These are phyloP conservation scores for Mycosarcoma maydis DNA, from an alignment of 1,284 basidiomycete species.

Conservation along the genomic window DNA sequence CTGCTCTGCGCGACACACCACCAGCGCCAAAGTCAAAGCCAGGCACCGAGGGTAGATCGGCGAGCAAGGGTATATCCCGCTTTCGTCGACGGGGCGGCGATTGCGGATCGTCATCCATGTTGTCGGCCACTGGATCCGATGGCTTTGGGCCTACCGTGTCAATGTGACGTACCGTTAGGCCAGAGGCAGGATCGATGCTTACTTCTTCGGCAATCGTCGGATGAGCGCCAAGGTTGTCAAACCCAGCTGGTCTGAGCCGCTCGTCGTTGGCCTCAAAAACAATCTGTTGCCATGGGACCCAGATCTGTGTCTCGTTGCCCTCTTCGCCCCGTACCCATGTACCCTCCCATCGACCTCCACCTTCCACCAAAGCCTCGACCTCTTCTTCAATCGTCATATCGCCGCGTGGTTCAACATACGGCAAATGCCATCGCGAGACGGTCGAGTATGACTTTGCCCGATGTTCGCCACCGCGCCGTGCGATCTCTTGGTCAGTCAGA, in stretches of 20 bases:
- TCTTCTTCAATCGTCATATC: constrained; percentile 78
- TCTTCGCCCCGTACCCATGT: constrained; percentile 67
- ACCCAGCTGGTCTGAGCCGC: constrained; percentile 43
- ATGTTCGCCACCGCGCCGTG: constrained; percentile 68
- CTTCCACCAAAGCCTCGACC: constrained; percentile 92
- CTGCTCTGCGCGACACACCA: constrained; percentile 37
- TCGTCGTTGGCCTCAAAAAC: constrained; percentile 63
- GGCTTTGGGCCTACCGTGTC: constrained; percentile 65
- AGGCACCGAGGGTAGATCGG: constrained; percentile 57
- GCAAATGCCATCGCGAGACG: constrained; percentile 82
- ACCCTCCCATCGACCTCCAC: constrained; percentile 72
- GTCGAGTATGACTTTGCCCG: constrained; percentile 78
- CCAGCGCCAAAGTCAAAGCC: constrained; percentile 47
- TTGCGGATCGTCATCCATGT: constrained; percentile 6
- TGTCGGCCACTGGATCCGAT: constrained; percentile 3
- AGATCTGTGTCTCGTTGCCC: constrained; percentile 51
- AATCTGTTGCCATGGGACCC: constrained; percentile 59
- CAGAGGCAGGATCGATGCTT: constrained; percentile 46
- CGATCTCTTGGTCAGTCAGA: constrained; percentile 66
- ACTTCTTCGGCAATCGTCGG: constrained; percentile 44
- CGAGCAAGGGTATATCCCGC: constrained; percentile 68
- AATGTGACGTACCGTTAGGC: constrained; percentile 38
- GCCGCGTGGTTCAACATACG: constrained; percentile 78
- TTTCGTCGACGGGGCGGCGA: constrained; percentile 8
- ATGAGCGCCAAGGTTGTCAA: constrained; percentile 12